Base-by-base conservation (phyloP, 805 yeast genomes). In the Kluyveromyces aestuarii region DNA sequence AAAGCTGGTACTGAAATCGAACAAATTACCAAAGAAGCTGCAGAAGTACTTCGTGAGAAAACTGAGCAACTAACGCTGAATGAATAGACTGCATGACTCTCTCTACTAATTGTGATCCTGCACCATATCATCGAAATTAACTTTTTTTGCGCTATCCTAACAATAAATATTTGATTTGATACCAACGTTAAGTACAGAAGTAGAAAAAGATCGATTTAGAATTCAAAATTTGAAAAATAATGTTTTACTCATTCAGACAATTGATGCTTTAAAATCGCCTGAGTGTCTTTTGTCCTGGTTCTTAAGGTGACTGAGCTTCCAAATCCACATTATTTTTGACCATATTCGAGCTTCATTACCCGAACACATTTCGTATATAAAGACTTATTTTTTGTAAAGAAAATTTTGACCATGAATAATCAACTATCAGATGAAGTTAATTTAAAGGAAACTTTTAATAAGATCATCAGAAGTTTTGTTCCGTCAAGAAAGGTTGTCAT, bases 1-100 rank as follows among this genome's bases (percentile, higher is more conserved):
- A 68, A 67, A 14, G 75, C 72, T 48, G 82, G 84, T 11, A 71
- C 73, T 2, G 82, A 79, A 56, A 74, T 75, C 38, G 73, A 71
- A 37, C 68, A 69, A 45, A 72, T 73, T 18, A 74, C 76, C 2
- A 71, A 73, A 42, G 83, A 74, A 42, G 77, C 73, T 17, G 59
- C 72, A 33, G 73, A 72, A 48, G 69, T 61, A 1, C 48, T 71
- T 38, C 61, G 60, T 47, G 61, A 64, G 48, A 56, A 63, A 50
- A 59, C 70, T 4, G 57, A 55, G 48, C 53, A 59, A 18, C 42
- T 67, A 44, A 53, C 48, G 17, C 19, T 43, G 33, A 21, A 43
- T 21, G 49, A 30, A 30, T 30, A 30, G 14, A 30, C 14, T 13
- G 7, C 35, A 27, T 10, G 14, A 30, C 35, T 11, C 14, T 13